Conservation (phyloP, 2,329 filamentous ascomycete genomes). For the Ambrosiella cleistominuta region DNA sequence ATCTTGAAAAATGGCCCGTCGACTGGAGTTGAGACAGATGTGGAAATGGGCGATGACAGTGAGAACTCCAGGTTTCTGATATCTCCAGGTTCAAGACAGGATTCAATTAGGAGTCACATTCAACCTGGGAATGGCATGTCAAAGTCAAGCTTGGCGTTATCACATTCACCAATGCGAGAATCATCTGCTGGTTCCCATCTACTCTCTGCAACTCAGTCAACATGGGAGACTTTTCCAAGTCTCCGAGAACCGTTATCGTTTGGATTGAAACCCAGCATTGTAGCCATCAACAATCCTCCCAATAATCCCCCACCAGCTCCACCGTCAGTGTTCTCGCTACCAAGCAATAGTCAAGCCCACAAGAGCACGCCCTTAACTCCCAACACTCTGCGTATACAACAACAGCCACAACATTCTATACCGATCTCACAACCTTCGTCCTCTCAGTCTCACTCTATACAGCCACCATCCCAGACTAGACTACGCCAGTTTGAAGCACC, state of each 20-base stretch:
- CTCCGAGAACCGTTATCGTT: neutral
- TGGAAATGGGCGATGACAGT: neutral
- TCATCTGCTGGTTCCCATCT: too few relatives aligned
- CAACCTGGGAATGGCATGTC: neutral
- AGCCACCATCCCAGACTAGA: too few relatives aligned
- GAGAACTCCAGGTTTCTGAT: neutral
- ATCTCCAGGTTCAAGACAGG: neutral
- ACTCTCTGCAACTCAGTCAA: too few relatives aligned
- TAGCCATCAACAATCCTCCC: neutral
- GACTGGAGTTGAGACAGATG: neutral
- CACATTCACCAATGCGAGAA: neutral
- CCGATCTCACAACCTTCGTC: too few relatives aligned
- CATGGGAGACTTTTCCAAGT: neutral
- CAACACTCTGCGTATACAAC: neutral
- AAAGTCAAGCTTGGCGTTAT: neutral
- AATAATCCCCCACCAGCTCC: neutral
- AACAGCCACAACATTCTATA: neutral
- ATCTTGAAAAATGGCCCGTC: neutral
- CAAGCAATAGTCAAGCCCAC: neutral
- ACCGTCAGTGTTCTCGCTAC: neutral
- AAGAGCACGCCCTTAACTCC: neutral
- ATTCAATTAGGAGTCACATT: neutral
- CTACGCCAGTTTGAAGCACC: too few relatives aligned
- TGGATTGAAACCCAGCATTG: neutral
- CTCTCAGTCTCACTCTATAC: too few relatives aligned